These are phyloP conservation scores for Drechmeria coniospora DNA, from an alignment of 2,329 filamentous ascomycete genomes.

Conservation along the genomic window DNA sequence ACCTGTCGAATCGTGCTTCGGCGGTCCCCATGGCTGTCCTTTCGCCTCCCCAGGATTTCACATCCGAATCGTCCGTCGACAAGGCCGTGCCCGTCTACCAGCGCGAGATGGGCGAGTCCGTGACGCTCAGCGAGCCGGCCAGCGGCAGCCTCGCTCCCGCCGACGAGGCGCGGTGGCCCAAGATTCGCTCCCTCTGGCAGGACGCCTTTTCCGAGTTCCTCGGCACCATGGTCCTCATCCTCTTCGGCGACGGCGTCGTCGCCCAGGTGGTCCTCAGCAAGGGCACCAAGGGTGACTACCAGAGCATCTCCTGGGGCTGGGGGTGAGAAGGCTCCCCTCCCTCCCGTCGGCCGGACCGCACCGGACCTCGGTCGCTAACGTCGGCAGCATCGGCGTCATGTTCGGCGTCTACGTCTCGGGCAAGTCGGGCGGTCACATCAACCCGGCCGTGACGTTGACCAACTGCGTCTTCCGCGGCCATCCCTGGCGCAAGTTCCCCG, in stretches of 20 bases:
- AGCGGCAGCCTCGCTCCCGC: constrained; percentile 6
- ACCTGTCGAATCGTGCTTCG: constrained; percentile 1
- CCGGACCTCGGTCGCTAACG: not conserved
- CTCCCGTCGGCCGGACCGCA: constrained; percentile 1
- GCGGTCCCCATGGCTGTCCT: constrained; percentile 14
- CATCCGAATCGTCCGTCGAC: constrained; percentile 18
- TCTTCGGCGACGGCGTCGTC: constrained; percentile 58
- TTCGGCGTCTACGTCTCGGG: constrained; percentile 51
- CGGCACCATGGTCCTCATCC: constrained; percentile 49
- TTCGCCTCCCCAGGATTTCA: constrained; percentile 12
- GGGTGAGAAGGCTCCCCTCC: constrained; percentile 19
- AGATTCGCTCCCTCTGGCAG: constrained; percentile 31
- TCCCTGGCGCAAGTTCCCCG: constrained; percentile 53
- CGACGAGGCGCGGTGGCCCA: constrained; percentile 30
- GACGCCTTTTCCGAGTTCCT: constrained; percentile 54
- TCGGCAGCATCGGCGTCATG: constrained; percentile 44
- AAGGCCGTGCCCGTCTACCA: constrained; percentile 15
- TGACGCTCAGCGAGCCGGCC: constrained; percentile 9
- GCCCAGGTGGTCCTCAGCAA: constrained; percentile 50
- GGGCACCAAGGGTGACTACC: constrained; percentile 29
- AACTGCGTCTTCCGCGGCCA: constrained; percentile 54
- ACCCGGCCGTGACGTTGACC: constrained; percentile 54
- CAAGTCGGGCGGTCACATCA: constrained; percentile 53
- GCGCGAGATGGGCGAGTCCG: constrained; percentile 14
- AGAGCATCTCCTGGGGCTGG: constrained; percentile 35